Conservation (phyloP, 129 eudicot species). For the Artemisia annua region DNA sequence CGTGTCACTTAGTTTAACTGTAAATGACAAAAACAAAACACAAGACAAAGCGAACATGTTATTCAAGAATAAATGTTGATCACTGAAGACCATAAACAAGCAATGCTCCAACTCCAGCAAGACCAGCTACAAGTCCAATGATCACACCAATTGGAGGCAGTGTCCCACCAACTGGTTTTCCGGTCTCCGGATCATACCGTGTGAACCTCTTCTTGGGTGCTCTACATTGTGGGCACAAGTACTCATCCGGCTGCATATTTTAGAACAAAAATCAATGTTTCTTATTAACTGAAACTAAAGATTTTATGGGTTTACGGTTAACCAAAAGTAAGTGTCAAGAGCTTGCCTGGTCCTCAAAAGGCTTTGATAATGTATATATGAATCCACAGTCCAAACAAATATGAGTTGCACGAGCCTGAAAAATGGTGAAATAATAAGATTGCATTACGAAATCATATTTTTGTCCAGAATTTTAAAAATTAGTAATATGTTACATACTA, state of each 20-base stretch:
- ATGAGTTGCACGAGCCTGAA: constrained; percentile 95
- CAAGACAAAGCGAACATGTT: constrained; percentile 15
- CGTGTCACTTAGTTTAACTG: not conserved
- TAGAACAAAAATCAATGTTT: constrained; percentile 3
- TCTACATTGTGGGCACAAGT: constrained; percentile 88
- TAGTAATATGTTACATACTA: too few species aligned
- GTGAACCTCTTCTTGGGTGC: constrained; percentile 99
- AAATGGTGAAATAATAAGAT: not conserved
- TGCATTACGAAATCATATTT: too few species aligned
- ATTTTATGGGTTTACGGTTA: not conserved
- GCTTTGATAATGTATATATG: constrained; percentile 79
- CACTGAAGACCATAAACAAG: constrained; percentile 95
- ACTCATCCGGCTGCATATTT: constrained; percentile 74
- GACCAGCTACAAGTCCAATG: constrained; percentile 76
- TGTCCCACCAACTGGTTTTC: constrained; percentile 80
- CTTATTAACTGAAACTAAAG: not conserved
- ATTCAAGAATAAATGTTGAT: constrained; percentile 17
- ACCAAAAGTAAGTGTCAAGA: constrained; percentile 9
- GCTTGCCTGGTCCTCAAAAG: constrained; percentile 97
- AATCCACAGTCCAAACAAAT: constrained; percentile 97
- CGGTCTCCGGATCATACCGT: constrained; percentile 68
- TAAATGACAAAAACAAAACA: not conserved
- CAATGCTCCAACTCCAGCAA: constrained; percentile 95
- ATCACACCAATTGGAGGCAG: constrained; percentile 87
- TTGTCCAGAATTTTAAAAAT: too few species aligned